phyloP scores from a whole-genome alignment of 805 yeast genomes.

The Suhomyces sp. region DNA sequence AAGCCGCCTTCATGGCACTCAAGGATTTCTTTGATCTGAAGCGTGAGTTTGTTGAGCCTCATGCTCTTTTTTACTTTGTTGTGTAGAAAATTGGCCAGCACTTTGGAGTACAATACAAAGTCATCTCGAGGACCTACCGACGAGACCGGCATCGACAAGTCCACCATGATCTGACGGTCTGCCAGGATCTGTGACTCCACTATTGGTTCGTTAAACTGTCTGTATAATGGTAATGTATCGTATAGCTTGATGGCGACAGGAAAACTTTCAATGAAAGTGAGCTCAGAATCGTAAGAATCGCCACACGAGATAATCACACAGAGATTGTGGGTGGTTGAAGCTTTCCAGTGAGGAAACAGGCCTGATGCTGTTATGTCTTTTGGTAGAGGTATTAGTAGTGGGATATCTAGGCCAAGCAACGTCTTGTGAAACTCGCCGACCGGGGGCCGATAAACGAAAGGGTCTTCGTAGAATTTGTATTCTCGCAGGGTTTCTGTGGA shows the following conservation, averaged over 20 bases:
- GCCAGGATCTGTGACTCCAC: slow-evolving; percentile 42
- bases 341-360: slow-evolving; percentile 44
- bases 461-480: slow-evolving; percentile 33
- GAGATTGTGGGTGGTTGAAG: slow-evolving; percentile 46
- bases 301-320: slow-evolving; percentile 38
- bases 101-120: slow-evolving; percentile 35
- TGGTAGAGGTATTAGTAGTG: slow-evolving; percentile 55
- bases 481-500: slow-evolving; percentile 33
- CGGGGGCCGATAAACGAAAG: slow-evolving; percentile 36
- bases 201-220: slow-evolving; percentile 54
- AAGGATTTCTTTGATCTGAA: slow-evolving; percentile 52
- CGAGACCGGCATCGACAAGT: slow-evolving; percentile 46
- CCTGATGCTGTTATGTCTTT: slow-evolving; percentile 54
- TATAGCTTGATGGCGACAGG: slow-evolving; percentile 56
- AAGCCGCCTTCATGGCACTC: slow-evolving; percentile 53
- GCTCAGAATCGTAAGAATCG: slow-evolving; percentile 27
- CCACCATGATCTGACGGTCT: slow-evolving; percentile 48
- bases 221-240: slow-evolving; percentile 53
- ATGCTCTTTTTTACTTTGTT: slow-evolving; percentile 28
- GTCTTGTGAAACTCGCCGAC: slow-evolving; percentile 38
- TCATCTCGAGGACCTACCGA: slow-evolving; percentile 60
- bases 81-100: slow-evolving; percentile 39
- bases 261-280: slow-evolving; percentile 31
- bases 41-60: slow-evolving; percentile 42
- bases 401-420: slow-evolving; percentile 55